A percentile compares a stretch with the other conserved stretches of the same genome.
Conservation (phyloP, 2,329 filamentous ascomycete genomes). For the Diplodia sapinea region DNA sequence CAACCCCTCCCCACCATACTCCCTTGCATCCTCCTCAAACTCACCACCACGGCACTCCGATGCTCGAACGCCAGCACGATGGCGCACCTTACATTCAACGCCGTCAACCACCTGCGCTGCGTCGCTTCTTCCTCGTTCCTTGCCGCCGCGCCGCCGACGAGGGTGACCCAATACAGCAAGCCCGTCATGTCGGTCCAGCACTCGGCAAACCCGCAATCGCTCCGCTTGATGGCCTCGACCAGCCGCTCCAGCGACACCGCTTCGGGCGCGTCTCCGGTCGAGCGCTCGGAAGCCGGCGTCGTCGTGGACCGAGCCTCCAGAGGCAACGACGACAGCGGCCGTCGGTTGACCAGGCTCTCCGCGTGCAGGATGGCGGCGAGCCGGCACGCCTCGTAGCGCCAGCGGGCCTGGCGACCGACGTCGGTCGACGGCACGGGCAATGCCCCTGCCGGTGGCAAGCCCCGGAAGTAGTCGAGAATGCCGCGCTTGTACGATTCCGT, state of each 20-base stretch:
- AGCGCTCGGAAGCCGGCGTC: neutral
- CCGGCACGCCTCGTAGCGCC: slow-evolving; percentile 47
- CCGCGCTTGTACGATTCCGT: neutral
- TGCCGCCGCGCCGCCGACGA: slow-evolving; percentile 41
- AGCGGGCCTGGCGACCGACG: slow-evolving; percentile 34
- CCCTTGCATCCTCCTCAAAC: slow-evolving; percentile 35
- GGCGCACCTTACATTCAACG: slow-evolving; percentile 41
- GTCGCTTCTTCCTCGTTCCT: neutral
- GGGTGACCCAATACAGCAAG: slow-evolving; percentile 46
- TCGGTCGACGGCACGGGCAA: slow-evolving; percentile 35
- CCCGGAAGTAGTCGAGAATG: slow-evolving; percentile 10
- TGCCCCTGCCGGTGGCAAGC: slow-evolving; percentile 14
- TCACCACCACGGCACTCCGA: slow-evolving; percentile 41
- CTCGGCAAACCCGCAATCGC: slow-evolving; percentile 40
- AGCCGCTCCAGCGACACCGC: slow-evolving; percentile 35
- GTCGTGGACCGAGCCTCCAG: slow-evolving; percentile 15
- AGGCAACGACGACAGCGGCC: slow-evolving; percentile 38
- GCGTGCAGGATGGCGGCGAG: slow-evolving; percentile 43
- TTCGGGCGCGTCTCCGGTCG: neutral
- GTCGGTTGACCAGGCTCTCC: slow-evolving; percentile 40
- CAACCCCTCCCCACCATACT: neutral
- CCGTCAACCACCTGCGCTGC: slow-evolving; percentile 42
- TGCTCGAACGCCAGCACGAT: slow-evolving; percentile 47
- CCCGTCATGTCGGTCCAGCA: slow-evolving; percentile 48
- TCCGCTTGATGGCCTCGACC: slow-evolving; percentile 39